phyloP scores from a whole-genome alignment of 305 asterid species.

The Ajuga reptans region DNA sequence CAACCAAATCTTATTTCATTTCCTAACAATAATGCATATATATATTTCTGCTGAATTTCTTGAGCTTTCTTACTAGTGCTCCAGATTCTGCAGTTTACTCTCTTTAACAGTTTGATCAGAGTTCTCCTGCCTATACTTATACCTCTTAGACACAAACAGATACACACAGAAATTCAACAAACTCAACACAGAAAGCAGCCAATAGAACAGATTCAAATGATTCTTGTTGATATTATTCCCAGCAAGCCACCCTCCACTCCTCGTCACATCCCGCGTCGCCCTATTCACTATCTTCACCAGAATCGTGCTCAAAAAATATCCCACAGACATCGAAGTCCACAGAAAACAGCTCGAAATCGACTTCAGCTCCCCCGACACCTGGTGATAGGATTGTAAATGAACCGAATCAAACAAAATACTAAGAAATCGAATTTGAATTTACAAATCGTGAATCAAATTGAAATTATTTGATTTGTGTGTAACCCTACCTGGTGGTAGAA shows the following conservation, averaged over 20 bases:
- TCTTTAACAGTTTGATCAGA: constrained; percentile 3
- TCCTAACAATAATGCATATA: too few species aligned
- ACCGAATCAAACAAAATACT: too few species aligned
- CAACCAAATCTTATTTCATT: too few species aligned
- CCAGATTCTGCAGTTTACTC: constrained; percentile 1
- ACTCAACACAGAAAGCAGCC: constrained; percentile 44
- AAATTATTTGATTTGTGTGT: too few species aligned
- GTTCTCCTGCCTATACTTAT: constrained; percentile 46
- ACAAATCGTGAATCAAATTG: too few species aligned
- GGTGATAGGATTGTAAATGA: too few species aligned
- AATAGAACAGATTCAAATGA: constrained; percentile 60
- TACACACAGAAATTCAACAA: constrained; percentile 46
- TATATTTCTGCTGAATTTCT: too few species aligned
- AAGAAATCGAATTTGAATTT: too few species aligned
- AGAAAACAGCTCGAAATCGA: constrained; percentile 65
- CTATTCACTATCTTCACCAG: constrained; percentile 53
- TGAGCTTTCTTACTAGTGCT: background rate
- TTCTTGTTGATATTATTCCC: constrained; percentile 64
- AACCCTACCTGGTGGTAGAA: constrained; percentile 74
- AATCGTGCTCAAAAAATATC: constrained; percentile 59
- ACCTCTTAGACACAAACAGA: constrained; percentile 51
- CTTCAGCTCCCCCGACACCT: constrained; percentile 51
- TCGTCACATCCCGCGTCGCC: constrained; percentile 39
- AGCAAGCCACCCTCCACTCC: constrained; percentile 59
- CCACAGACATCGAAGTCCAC: constrained; percentile 65